Evolutionary conservation across 495 filamentous ascomycete species (phyloP).

Genomic region (Cairneyella variabilis): DNA sequence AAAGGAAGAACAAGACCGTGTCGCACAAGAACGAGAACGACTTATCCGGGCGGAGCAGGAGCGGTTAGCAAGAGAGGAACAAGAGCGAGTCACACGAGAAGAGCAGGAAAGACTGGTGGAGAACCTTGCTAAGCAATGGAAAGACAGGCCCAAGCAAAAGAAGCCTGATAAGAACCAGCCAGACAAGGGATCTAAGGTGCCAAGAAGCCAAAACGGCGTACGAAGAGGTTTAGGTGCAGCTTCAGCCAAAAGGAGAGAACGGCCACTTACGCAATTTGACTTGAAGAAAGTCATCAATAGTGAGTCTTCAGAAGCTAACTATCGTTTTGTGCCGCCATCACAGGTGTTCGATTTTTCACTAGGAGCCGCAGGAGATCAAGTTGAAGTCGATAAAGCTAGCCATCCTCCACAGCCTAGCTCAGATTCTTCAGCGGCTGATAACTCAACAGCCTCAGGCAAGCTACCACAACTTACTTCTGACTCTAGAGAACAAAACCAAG

Average conservation of each 20-base stretch:
- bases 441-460: slow-evolving; percentile 13
- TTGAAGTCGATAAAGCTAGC: slow-evolving; percentile 14
- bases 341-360: slow-evolving; percentile 12
- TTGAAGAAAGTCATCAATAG: slow-evolving; percentile 10
- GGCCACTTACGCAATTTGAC: slow-evolving; percentile 8
- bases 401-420: slow-evolving; percentile 15
- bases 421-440: slow-evolving; percentile 11
- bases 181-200: slow-evolving; percentile 14
- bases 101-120: slow-evolving; percentile 9
- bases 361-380: slow-evolving; percentile 14
- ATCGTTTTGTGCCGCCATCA: slow-evolving; percentile 14
- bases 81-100: slow-evolving; percentile 12
- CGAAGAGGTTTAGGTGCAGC: slow-evolving; percentile 3
- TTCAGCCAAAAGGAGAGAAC: slow-evolving; percentile 10
- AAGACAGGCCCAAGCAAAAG: slow-evolving; percentile 15
- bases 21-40: slow-evolving; percentile 3
- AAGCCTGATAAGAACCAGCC: slow-evolving; percentile 14
- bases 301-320: slow-evolving; percentile 14
- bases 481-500: slow-evolving; percentile 18
- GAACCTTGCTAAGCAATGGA: slow-evolving; percentile 15
- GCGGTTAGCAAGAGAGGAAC: slow-evolving; percentile 5
- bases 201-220: slow-evolving; percentile 13
- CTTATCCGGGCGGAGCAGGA: slow-evolving; percentile 4
- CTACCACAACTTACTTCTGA: slow-evolving; percentile 15
- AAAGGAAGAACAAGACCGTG: slow-evolving; percentile 7